These are phyloP conservation scores for Plasmodium fragile DNA, from an alignment of 169 alveolate species.

Conservation along the genomic window DNA sequence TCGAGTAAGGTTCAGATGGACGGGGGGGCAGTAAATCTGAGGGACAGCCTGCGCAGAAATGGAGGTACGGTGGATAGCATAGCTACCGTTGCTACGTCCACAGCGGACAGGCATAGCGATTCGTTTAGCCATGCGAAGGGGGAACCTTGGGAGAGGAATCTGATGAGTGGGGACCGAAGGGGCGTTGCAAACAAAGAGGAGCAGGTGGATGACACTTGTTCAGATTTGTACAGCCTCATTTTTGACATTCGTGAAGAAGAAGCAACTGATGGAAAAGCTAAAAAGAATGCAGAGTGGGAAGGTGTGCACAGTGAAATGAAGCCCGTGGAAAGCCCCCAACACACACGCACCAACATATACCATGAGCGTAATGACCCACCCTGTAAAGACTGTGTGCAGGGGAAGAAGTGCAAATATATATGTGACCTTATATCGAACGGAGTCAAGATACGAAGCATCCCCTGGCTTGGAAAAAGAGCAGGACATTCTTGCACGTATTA, in stretches of 20 bases:
- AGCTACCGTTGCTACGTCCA: constrained; percentile 7
- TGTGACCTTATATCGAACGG: constrained; percentile 29
- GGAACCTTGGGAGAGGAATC: not conserved
- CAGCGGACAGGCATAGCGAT: not conserved
- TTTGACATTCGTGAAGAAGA: not conserved
- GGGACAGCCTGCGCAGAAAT: not conserved
- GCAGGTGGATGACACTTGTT: not conserved
- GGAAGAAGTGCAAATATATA: constrained; percentile 50
- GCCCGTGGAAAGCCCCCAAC: not conserved
- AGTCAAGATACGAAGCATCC: constrained; percentile 21
- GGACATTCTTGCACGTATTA: constrained; percentile 74
- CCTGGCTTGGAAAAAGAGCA: constrained; percentile 68
- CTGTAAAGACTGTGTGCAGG: constrained; percentile 19
- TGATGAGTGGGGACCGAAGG: not conserved
- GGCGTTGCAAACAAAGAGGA: not conserved
- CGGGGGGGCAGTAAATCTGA: not conserved
- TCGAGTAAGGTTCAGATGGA: not conserved
- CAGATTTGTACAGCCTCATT: constrained; percentile 18
- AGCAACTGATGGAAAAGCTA: not conserved
- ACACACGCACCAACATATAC: not conserved
- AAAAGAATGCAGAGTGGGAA: not conserved
- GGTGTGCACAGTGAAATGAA: not conserved
- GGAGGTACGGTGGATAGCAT: not conserved
- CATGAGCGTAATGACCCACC: not conserved
- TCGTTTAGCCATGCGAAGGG: not conserved